Base-by-base conservation (phyloP, 2,329 filamentous ascomycete genomes). In the Ophiostoma novo-ulmi region DNA sequence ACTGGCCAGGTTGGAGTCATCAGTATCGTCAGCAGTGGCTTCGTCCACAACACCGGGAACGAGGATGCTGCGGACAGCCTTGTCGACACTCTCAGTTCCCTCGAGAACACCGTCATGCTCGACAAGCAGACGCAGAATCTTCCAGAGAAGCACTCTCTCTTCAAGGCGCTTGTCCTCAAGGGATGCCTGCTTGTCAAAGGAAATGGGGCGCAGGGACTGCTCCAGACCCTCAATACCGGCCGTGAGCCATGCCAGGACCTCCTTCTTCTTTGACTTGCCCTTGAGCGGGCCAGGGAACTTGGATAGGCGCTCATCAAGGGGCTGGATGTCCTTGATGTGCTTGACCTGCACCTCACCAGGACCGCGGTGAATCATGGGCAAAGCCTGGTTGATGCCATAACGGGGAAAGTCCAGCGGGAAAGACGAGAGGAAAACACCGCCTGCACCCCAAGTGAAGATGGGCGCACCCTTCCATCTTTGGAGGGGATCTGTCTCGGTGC, bases 201-300 rank as follows among this genome's bases (percentile, higher is more conserved):
- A 81, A 41, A 80, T 80, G 75, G 81, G 85, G 67, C 81, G 87
- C 69, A 81, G 78, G 70, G 80, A 84, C 75, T 83, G 86, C 77
- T 96, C 92, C 48, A 97, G 80, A 0, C 82, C 82, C 52, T 92
- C 89, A 70, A 98, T 94, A 69, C 90, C 92, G 72, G 85, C 82
- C 5, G 85, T 86, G 64, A 99, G 83, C 95, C 96, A 99, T 1
- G 87, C 80, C 63, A 94, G 75, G 0, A 93, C 87, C 70, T 99
- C 94, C 82, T 98, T 99, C 84, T 99, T 99, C 84, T 97, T 98
- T 1, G 89, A 88, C 78, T 97, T 98, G 58, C 89, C 86, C 79
- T 91, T 93, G 38, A 99, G 82, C 3, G 96, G 95, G 0, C 95
- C 95, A 0, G 95, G 95, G 76, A 98, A 98, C 75, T 89, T 93